Conservation (phyloP, 2,329 filamentous ascomycete species). For the Xylogone sp. region DNA sequence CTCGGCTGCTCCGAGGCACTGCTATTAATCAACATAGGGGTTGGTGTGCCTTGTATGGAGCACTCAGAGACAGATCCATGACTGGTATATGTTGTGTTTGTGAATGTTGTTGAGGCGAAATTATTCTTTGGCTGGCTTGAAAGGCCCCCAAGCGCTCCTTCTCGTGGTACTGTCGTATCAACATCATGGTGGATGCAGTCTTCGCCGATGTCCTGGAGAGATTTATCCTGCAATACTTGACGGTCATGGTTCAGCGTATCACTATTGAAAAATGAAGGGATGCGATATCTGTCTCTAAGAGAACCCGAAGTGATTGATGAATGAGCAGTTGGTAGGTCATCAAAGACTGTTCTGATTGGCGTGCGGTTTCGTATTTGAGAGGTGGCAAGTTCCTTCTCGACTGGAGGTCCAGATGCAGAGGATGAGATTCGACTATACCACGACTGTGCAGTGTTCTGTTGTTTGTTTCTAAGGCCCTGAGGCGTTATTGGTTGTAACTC, state of each 20-base stretch:
- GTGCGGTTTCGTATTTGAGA: slow-evolving; percentile 9
- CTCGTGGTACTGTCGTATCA: background rate
- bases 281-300: slow-evolving; percentile 10
- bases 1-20: too few species aligned
- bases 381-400: background rate
- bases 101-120: too few species aligned
- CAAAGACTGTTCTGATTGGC: slow-evolving; percentile 19
- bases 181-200: background rate
- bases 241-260: background rate
- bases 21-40: too few species aligned
- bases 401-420: background rate
- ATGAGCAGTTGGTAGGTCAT: slow-evolving; percentile 23
- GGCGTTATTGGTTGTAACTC: background rate
- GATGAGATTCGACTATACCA: background rate
- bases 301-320: slow-evolving; percentile 24
- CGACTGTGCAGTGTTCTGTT: background rate
- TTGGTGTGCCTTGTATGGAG: too few species aligned
- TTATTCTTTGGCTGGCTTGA: background rate
- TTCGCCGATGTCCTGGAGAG: background rate
- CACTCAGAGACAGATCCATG: too few species aligned
- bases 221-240: background rate
- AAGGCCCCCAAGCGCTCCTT: background rate
- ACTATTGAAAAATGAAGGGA: background rate
- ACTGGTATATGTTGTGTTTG: too few species aligned
- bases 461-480: background rate